Evolutionary conservation across 1,284 basidiomycete species (phyloP), one percentile per base, ranked within the genome.

Genomic region (Rhodotorula sp.): DNA sequence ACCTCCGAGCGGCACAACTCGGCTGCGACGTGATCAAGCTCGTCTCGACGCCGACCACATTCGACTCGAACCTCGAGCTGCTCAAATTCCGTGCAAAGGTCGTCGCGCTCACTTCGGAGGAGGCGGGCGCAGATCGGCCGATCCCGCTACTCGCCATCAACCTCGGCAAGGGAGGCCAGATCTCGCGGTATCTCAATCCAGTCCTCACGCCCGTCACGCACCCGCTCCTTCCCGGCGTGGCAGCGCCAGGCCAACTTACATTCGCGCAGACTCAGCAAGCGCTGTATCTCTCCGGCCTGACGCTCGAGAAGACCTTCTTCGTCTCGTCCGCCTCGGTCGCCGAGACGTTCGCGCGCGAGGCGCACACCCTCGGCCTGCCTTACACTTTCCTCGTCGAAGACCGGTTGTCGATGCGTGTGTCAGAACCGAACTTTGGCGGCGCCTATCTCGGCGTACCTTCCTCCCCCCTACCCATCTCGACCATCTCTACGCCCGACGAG

Each of bases 201-300:
- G 90, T 89, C 7, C 86, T 99, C 70, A 93, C 89, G 53, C 94
- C 95, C 3, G 87, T 97, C 52, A 93, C 94, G 0, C 95, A 98
- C 80, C 87, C 90, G 0, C 83, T 89, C 2, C 84, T 96, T 48
- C 92, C 94, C 0, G 85, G 83, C 66, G 88, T 88, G 74, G 93
- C 94, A 0, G 95, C 94, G 0, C 94, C 95, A 0, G 95, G 95
- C 7, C 95, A 98, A 79, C 84, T 98, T 32, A 89, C 92, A 2
- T 91, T 93, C 79, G 85, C 83, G 4, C 87, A 98, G 79, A 91
- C 97, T 56, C 90, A 94, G 77, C 83, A 84, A 46, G 92, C 90
- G 0, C 83, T 95, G 32, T 74, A 67, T 63, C 62, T 72, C 30
- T 74, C 73, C 6, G 73, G 73, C 13, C 63, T 74, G n/a, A 66